Evolutionary conservation across 2,329 filamentous ascomycete species (phyloP).

Genomic region (Colletotrichum sp.): DNA sequence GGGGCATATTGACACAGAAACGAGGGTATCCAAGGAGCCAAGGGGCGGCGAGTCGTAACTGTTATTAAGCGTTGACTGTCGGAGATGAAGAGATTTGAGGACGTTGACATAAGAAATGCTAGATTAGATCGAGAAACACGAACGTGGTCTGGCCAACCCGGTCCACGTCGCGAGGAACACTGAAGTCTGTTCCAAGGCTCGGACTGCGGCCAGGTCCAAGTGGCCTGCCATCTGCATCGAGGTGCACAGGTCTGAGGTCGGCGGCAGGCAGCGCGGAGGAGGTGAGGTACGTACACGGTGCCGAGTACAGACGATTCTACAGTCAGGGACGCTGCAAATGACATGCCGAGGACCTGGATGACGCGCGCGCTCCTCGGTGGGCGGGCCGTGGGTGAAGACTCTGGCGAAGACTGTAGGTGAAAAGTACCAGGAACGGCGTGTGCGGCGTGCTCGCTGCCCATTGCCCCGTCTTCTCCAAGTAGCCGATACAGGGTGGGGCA

Average conservation of each 20-base stretch:
- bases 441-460: neutral
- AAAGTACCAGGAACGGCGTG: neutral
- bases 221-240: neutral
- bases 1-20: neutral
- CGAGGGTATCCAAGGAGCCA: neutral
- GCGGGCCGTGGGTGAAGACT: neutral
- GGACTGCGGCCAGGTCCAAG: constrained; percentile 5
- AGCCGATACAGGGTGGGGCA: neutral
- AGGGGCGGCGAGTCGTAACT: neutral
- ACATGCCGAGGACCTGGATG: constrained; percentile 1
- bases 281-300: neutral
- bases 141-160: neutral
- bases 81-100: neutral
- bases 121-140: neutral
- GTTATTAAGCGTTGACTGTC: neutral
- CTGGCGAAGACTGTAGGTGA: neutral
- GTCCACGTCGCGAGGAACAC: neutral
- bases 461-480: neutral
- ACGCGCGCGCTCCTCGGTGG: neutral
- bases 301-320: neutral
- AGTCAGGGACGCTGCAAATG: neutral
- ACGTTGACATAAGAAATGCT: constrained; percentile 6
- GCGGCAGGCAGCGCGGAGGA: neutral
- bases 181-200: neutral
- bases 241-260: neutral